A percentile compares a stretch with the other conserved stretches of the same genome.
phyloP scores from a whole-genome alignment of 768 basidiomycete genomes.

The Mycena venus region DNA sequence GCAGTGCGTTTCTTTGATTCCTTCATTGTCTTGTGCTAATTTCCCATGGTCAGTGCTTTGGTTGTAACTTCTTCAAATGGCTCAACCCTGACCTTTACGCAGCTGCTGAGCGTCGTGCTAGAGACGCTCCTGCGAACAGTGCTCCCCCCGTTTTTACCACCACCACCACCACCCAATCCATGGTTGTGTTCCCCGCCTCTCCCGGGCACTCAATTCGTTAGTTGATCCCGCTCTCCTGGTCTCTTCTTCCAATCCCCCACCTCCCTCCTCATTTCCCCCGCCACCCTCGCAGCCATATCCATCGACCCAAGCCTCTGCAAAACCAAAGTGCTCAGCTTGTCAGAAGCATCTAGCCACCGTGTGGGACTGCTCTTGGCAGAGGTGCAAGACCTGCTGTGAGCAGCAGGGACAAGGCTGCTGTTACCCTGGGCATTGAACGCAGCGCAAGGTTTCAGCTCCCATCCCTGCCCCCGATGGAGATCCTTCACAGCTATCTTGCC shows the following conservation, averaged over 20 bases:
- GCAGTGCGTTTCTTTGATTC: neutral
- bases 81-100: neutral
- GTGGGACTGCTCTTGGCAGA: neutral
- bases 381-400: neutral
- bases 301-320: neutral
- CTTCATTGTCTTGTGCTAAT: neutral
- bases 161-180: neutral
- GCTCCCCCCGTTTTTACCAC: neutral
- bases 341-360: neutral
- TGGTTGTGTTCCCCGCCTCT: neutral
- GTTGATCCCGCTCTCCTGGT: neutral
- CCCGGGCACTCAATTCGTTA: neutral
- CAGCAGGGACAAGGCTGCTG: neutral
- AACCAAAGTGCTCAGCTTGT: neutral
- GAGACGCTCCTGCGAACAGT: neutral
- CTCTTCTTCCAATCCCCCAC: neutral
- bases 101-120: neutral
- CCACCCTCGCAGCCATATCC: neutral
- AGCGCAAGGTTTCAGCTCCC: neutral
- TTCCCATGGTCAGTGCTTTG: neutral
- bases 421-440: neutral
- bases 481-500: neutral
- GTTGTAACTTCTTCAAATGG: neutral
- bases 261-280: neutral
- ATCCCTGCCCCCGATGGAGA: neutral